Percentiles rank a stretch among this genome's conserved stretches.
Evolutionary conservation across 2,329 filamentous ascomycete genomes (phyloP).

Genomic region (Paraphoma chrysanthemicola): DNA sequence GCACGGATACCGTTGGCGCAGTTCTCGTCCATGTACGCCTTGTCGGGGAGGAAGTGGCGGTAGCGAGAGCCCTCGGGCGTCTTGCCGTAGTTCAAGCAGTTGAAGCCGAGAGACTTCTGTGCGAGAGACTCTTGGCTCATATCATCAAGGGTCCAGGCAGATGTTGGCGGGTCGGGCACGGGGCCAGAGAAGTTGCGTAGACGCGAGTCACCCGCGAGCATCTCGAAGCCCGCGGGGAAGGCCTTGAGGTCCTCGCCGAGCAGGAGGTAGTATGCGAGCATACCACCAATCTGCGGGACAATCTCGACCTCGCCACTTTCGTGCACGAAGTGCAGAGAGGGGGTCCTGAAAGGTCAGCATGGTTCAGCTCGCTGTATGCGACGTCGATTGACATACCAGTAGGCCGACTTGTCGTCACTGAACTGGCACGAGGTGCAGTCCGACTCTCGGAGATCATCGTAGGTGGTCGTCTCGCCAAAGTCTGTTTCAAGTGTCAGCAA

Average conservation of each 20-base stretch:
- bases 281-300: conserved; percentile 64
- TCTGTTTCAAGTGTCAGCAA: conserved; percentile 37
- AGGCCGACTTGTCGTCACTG: conserved; percentile 50
- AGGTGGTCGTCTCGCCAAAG: conserved; percentile 69
- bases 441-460: conserved; percentile 66
- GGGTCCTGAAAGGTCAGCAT: conserved; percentile 53
- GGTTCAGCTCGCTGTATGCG: background rate
- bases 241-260: conserved; percentile 72
- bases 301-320: conserved; percentile 69
- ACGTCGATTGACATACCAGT: conserved; percentile 34
- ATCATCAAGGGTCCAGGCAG: conserved; percentile 69
- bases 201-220: conserved; percentile 71
- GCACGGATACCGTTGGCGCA: conserved; percentile 80
- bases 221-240: conserved; percentile 75
- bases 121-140: conserved; percentile 73
- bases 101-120: conserved; percentile 90
- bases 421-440: conserved; percentile 73
- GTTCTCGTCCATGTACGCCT: conserved; percentile 78
- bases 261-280: conserved; percentile 77
- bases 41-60: conserved; percentile 82
- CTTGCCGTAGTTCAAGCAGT: conserved; percentile 83
- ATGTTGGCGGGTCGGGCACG: conserved; percentile 73
- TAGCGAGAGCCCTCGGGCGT: conserved; percentile 75
- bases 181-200: conserved; percentile 62
- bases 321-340: conserved; percentile 72